Percentiles rank a stretch among this genome's conserved stretches.
These are phyloP conservation scores for Paxillus ammoniavirescens DNA, from an alignment of 768 basidiomycete species.

Conservation along the genomic window DNA sequence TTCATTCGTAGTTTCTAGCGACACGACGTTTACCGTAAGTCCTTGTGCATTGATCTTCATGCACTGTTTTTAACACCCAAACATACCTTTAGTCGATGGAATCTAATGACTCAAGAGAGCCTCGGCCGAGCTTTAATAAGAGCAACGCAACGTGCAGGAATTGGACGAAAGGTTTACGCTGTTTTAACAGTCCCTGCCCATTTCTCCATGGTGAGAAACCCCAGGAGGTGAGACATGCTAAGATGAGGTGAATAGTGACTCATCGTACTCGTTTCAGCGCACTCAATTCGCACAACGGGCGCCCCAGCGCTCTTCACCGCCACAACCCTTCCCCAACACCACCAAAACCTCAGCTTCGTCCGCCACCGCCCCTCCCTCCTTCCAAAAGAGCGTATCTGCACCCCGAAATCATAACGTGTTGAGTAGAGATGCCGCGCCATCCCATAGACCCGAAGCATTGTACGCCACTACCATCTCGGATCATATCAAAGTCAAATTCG, in stretches of 20 bases:
- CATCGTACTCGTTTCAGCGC: not conserved
- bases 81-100: conserved; percentile 15
- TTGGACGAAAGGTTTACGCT: not conserved
- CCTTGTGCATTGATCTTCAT: not conserved
- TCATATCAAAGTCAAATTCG: conserved; percentile 55
- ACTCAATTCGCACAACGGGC: not conserved
- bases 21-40: conserved; percentile 23
- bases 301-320: not conserved
- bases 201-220: conserved; percentile 9
- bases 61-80: not conserved
- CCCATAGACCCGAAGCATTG: conserved; percentile 14
- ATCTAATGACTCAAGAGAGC: conserved; percentile 7
- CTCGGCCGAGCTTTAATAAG: not conserved
- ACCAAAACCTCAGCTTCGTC: not conserved
- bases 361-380: not conserved
- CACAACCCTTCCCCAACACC: not conserved
- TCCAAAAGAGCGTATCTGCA: not conserved
- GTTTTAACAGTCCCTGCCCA: not conserved
- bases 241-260: not conserved
- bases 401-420: conserved; percentile 1
- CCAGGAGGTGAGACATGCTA: conserved; percentile 6
- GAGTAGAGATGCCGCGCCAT: not conserved
- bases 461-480: conserved; percentile 44
- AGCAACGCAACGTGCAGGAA: not conserved
- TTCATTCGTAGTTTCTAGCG: conserved; percentile 11